These are phyloP conservation scores for Colletotrichum ledebouriae DNA, from an alignment of 2,329 filamentous ascomycete species.

Conservation along the genomic window DNA sequence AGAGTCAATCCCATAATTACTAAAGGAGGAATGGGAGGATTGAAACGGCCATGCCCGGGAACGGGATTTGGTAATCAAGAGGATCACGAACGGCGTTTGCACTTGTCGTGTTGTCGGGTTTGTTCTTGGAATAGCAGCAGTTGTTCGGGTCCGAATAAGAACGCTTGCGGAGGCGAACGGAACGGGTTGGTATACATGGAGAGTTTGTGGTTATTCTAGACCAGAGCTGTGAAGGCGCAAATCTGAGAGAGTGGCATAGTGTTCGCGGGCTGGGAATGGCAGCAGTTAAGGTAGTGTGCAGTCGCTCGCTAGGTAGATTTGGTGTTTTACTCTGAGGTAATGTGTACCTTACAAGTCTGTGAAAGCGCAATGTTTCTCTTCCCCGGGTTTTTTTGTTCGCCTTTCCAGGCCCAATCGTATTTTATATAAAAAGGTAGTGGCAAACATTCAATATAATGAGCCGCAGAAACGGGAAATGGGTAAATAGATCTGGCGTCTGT, in stretches of 20 bases:
- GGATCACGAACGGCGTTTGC: slow-evolving; percentile 6
- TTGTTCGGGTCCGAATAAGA: slow-evolving; percentile 27
- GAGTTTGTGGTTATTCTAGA: slow-evolving; percentile 22
- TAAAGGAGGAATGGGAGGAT: not conserved
- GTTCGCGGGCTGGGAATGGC: not conserved
- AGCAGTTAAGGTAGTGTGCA: not conserved
- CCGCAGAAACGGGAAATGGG: slow-evolving; percentile 7
- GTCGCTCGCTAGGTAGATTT: not conserved
- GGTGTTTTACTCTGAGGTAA: not conserved
- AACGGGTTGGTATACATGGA: not conserved
- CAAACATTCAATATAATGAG: slow-evolving; percentile 17
- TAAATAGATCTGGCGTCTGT: slow-evolving; percentile 22
- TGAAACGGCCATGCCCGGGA: not conserved
- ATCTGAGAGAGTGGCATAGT: not conserved
- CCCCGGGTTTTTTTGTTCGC: slow-evolving; percentile 23
- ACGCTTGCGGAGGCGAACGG: slow-evolving; percentile 6
- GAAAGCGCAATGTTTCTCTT: slow-evolving; percentile 24
- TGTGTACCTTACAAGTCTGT: not conserved
- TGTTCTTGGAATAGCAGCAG: slow-evolving; percentile 35
- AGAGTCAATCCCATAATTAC: not conserved
- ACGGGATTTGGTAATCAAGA: slow-evolving; percentile 7
- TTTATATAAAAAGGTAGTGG: slow-evolving; percentile 22
- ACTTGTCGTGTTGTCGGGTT: slow-evolving; percentile 29
- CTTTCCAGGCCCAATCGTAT: not conserved
- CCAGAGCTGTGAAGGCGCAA: slow-evolving; percentile 16